phyloP scores from a whole-genome alignment of 768 basidiomycete species.

The Leccinum olivaceopallidum region DNA sequence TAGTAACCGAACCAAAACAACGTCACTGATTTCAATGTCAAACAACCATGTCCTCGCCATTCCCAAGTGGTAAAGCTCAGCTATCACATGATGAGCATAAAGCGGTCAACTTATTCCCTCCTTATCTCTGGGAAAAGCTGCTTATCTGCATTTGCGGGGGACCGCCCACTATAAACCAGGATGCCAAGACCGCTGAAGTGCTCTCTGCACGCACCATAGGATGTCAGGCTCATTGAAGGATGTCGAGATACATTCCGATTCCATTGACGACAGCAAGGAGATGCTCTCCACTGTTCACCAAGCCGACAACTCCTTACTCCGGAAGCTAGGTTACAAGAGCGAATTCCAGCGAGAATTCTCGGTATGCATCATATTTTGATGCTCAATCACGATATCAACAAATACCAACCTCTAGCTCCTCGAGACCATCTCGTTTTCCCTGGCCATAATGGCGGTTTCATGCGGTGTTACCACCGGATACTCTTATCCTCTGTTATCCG shows the following conservation, averaged over 20 bases:
- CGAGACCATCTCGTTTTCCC: constrained; percentile 26
- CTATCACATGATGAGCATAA: not conserved
- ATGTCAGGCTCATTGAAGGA: not conserved
- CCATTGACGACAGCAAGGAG: not conserved
- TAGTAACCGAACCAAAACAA: not conserved
- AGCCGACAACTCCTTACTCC: constrained; percentile 18
- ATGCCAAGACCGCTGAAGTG: not conserved
- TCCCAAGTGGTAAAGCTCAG: not conserved
- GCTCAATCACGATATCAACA: not conserved
- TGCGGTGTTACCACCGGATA: constrained; percentile 17
- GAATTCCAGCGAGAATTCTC: constrained; percentile 29
- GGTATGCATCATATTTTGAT: constrained; percentile 1
- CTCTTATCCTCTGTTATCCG: not conserved
- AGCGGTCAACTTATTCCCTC: not conserved
- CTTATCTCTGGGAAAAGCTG: constrained; percentile 2
- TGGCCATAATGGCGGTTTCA: constrained; percentile 26
- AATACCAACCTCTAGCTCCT: constrained; percentile 7
- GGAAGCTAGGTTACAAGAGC: constrained; percentile 29
- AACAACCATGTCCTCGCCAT: not conserved
- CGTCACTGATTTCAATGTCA: not conserved
- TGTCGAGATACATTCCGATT: not conserved
- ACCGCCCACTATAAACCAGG: not conserved
- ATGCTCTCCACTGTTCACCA: constrained; percentile 10
- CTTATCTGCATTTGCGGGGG: not conserved
- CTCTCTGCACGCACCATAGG: not conserved